These are phyloP conservation scores for Hypoxylon sp. DNA, from an alignment of 2,329 filamentous ascomycete species.

Conservation along the genomic window DNA sequence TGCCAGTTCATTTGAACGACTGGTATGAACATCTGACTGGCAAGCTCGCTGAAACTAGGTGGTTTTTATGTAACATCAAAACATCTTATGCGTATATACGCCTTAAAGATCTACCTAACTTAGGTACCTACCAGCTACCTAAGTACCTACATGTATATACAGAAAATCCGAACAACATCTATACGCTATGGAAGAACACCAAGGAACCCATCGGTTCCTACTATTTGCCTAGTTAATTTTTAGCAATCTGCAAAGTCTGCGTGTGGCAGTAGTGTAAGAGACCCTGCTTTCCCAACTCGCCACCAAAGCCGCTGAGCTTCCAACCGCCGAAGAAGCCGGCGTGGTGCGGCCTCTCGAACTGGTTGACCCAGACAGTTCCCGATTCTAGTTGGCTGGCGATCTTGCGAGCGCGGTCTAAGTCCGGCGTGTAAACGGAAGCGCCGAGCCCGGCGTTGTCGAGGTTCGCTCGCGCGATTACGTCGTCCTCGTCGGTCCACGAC, in stretches of 20 bases:
- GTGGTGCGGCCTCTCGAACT: constrained; percentile 53
- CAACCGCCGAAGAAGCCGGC: constrained; percentile 54
- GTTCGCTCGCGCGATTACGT: constrained; percentile 76
- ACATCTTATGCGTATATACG: neutral
- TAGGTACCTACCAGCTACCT: neutral
- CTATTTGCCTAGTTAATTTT: constrained; percentile 28
- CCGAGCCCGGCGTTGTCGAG: constrained; percentile 93
- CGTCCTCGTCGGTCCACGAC: constrained; percentile 72
- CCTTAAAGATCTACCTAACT: constrained; percentile 1
- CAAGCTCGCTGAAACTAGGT: constrained; percentile 2
- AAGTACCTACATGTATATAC: too few species aligned
- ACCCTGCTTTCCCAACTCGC: constrained; percentile 56
- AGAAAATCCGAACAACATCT: constrained; percentile 4
- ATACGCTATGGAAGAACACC: constrained; percentile 3
- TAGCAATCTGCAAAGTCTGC: constrained; percentile 54
- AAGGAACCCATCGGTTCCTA: neutral
- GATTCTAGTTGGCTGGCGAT: constrained; percentile 70
- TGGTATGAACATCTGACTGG: neutral
- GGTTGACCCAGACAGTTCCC: constrained; percentile 74
- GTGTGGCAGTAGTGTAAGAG: constrained; percentile 55
- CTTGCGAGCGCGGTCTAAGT: constrained; percentile 64
- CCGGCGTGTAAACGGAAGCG: constrained; percentile 73
- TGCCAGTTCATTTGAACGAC: neutral
- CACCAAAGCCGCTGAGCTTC: constrained; percentile 56
- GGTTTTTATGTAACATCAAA: constrained; percentile 3